Percentiles rank a stretch among this genome's conserved stretches.
phyloP scores from a whole-genome alignment of 306 rosid genomes.

The Vigna mungo region DNA sequence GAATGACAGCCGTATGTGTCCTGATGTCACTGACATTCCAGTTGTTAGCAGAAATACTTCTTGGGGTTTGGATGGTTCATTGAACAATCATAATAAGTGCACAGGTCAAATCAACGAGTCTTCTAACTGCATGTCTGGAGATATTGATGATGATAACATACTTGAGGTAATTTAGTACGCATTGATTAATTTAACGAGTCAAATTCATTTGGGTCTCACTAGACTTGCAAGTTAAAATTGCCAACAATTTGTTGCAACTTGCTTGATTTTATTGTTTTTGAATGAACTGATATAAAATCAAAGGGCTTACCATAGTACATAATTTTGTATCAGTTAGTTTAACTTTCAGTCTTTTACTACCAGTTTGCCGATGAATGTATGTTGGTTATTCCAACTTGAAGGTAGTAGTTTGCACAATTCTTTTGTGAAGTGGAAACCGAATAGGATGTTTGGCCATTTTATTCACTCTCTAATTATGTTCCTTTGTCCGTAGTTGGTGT shows the following conservation, averaged over 20 bases:
- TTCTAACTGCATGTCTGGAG: slow-evolving; percentile 44
- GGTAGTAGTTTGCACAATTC: slow-evolving; percentile 34
- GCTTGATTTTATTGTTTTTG: slow-evolving; percentile 21
- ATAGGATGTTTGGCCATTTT: slow-evolving; percentile 6
- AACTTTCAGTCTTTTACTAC: slow-evolving; percentile 3
- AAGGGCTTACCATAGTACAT: slow-evolving; percentile 3
- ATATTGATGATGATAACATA: slow-evolving; percentile 65
- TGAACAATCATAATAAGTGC: slow-evolving; percentile 45
- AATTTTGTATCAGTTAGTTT: slow-evolving; percentile 17
- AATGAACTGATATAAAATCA: slow-evolving; percentile 24
- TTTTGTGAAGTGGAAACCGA: slow-evolving; percentile 20
- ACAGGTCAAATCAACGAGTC: slow-evolving; percentile 49
- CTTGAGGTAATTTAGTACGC: slow-evolving; percentile 66
- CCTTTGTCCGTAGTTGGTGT: slow-evolving; percentile 9
- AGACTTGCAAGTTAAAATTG: slow-evolving; percentile 26
- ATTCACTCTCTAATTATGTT: slow-evolving; percentile 16
- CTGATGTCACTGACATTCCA: slow-evolving; percentile 55
- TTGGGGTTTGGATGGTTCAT: slow-evolving; percentile 48
- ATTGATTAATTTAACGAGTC: slow-evolving; percentile 35
- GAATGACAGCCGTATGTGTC: slow-evolving; percentile 38
- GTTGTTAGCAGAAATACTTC: slow-evolving; percentile 50
- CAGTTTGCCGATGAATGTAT: slow-evolving; percentile 26
- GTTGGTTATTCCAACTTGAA: slow-evolving; percentile 24
- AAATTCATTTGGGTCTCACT: slow-evolving; percentile 34
- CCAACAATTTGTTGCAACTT: slow-evolving; percentile 5